Evolutionary conservation across 148 eudicot species (phyloP).

Genomic region (Vaccinium myrtillus): DNA sequence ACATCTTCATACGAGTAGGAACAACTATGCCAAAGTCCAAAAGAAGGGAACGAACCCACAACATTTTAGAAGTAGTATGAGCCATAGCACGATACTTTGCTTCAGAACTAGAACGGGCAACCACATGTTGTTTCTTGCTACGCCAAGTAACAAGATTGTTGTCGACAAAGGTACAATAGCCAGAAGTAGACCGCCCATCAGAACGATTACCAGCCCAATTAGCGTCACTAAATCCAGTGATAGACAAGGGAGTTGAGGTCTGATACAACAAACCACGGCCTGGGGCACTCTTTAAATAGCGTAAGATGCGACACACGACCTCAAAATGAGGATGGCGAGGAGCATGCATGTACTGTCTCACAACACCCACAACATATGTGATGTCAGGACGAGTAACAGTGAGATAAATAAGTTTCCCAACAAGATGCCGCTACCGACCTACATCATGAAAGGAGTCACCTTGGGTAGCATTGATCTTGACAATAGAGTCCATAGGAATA

Average conservation of each 20-base stretch:
- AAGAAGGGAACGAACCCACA: not conserved
- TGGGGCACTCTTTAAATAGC: not conserved
- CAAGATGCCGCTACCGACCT: not conserved
- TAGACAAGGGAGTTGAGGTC: not conserved
- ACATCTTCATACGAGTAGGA: not conserved
- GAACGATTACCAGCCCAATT: not conserved
- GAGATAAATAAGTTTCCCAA: not conserved
- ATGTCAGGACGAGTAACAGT: no score
- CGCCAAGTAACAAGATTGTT: not conserved
- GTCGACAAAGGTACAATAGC: not conserved
- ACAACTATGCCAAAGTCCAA: not conserved
- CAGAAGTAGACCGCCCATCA: not conserved
- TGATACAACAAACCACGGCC: not conserved
- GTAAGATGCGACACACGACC: not conserved
- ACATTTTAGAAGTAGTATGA: not conserved
- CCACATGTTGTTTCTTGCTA: not conserved
- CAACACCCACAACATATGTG: not conserved
- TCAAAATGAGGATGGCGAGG: not conserved
- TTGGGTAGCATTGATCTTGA: not conserved
- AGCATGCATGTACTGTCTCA: not conserved
- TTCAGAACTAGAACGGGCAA: not conserved
- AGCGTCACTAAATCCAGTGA: not conserved
- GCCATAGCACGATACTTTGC: not conserved
- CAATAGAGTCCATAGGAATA: not conserved
- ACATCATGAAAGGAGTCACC: not conserved